phyloP scores from a whole-genome alignment of 78 protist species.

The Paulinella micropora region DNA sequence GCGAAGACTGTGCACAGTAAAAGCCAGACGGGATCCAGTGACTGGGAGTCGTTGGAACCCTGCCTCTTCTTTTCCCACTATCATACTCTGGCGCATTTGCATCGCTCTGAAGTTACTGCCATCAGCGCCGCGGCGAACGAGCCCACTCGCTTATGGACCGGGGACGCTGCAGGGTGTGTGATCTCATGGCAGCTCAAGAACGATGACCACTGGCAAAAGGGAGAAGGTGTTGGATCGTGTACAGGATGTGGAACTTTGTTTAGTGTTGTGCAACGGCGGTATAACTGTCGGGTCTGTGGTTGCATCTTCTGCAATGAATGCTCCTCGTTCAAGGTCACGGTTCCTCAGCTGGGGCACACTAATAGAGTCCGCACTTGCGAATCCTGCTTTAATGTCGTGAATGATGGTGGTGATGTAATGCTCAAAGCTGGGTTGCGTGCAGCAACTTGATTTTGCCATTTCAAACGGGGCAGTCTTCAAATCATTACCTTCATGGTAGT shows the following conservation, averaged over 20 bases:
- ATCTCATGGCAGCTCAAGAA: not conserved
- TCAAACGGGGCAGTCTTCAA: too few relatives aligned
- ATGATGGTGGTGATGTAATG: too few relatives aligned
- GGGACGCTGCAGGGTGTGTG: not conserved
- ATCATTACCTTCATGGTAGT: too few relatives aligned
- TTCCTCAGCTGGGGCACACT: conserved; percentile 1
- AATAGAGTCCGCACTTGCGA: not conserved
- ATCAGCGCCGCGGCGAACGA: not conserved
- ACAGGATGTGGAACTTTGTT: not conserved
- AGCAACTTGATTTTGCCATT: too few relatives aligned
- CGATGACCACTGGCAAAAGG: conserved; percentile 17
- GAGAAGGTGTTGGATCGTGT: not conserved
- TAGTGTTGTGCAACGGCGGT: not conserved
- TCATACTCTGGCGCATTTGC: too few relatives aligned
- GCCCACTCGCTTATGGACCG: not conserved
- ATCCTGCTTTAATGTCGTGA: not conserved
- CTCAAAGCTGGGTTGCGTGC: too few relatives aligned
- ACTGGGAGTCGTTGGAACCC: too few relatives aligned
- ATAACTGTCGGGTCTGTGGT: conserved; percentile 7
- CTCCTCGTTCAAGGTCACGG: not conserved
- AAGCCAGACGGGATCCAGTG: too few relatives aligned
- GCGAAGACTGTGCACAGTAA: too few relatives aligned
- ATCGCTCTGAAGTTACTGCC: not conserved
- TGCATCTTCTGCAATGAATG: conserved; percentile 6
- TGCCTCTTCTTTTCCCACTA: too few relatives aligned